Evolutionary conservation across 2,329 filamentous ascomycete species (phyloP).

Genomic region (Neofusicoccum umdonicola): DNA sequence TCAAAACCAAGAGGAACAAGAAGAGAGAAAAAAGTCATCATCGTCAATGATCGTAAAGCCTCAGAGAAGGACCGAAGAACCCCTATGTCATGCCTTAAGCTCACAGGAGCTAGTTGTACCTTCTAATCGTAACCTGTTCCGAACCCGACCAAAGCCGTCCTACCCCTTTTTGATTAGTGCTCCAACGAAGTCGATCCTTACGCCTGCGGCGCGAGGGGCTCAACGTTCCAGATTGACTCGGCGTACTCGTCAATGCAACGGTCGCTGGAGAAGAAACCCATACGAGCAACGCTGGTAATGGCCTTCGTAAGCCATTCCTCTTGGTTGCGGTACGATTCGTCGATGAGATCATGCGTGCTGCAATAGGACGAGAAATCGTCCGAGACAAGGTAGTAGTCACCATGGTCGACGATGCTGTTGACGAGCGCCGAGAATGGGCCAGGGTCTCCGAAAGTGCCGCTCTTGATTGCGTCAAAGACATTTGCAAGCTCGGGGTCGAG

Average conservation of each 20-base stretch:
- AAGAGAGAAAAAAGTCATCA: not conserved
- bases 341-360: slow-evolving; percentile 85
- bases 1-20: not conserved
- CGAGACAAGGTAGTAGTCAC: slow-evolving; percentile 95
- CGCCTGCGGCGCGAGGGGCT: slow-evolving; percentile 62
- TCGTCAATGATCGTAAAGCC: slow-evolving; percentile 5
- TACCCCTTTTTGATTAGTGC: not conserved
- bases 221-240: slow-evolving; percentile 94
- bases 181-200: not conserved
- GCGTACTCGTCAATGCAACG: slow-evolving; percentile 97
- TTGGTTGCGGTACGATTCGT: slow-evolving; percentile 87
- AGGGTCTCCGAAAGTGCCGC: slow-evolving; percentile 76
- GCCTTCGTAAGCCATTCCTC: slow-evolving; percentile 90
- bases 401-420: slow-evolving; percentile 82
- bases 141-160: not conserved
- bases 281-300: slow-evolving; percentile 82
- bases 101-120: not conserved
- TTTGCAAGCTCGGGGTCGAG: slow-evolving; percentile 73
- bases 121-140: not conserved
- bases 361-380: slow-evolving; percentile 97
- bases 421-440: slow-evolving; percentile 79
- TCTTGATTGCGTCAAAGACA: slow-evolving; percentile 82
- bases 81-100: not conserved
- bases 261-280: slow-evolving; percentile 97
- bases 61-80: not conserved